Base-by-base conservation (phyloP, 495 filamentous ascomycete species). In the Polyplosphaeria fusca region DNA sequence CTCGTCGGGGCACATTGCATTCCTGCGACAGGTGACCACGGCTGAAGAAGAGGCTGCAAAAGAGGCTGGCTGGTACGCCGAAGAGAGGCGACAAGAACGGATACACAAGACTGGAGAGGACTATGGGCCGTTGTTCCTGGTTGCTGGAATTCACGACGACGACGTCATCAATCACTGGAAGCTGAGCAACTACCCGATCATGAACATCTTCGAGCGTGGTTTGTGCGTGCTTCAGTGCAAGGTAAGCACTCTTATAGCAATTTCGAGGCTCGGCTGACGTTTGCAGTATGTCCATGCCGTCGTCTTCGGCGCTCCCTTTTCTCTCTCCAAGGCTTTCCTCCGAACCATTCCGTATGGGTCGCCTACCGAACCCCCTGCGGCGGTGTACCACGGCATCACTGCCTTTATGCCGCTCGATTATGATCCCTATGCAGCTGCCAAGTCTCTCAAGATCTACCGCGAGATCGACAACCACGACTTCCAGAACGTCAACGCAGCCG, bases 131-230 rank as follows among this genome's bases (percentile, higher is more conserved):
- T 84, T 82, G 16, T 99, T 87, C 68, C 79, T 99, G 42, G 82
- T 97, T 58, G 90, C 87, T 4, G 93, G 93, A 23, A 83, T 99
- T 24, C 94, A 99, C 67, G 86, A 94, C 66, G 93, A 99, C 71
- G 80, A 85, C 57, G 90, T 92, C 38, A 93, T 99, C 68, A 97
- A 97, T 71, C 70, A 84, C 62, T 92, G 88, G 87, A 96, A 97
- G 73, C 91, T 94, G 9, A 75, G 96, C 60, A 99, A 99, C 71
- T 97, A 96, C 68, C 93, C 93, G 1, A 96, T 99, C 69, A 99
- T 97, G 93, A 96, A 96, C 73, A 89, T 97, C 35, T 95, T 91
- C 64, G 93, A 99, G 77, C 84, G 93, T 45, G 89, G 89, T 4
- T 83, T 99, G 19, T 97, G 93, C 70, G 93, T 96, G 37, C 78